A percentile compares a stretch with the other conserved stretches of the same genome.
phyloP scores from a whole-genome alignment of 129 eudicot genomes.

The Arctium minus region DNA sequence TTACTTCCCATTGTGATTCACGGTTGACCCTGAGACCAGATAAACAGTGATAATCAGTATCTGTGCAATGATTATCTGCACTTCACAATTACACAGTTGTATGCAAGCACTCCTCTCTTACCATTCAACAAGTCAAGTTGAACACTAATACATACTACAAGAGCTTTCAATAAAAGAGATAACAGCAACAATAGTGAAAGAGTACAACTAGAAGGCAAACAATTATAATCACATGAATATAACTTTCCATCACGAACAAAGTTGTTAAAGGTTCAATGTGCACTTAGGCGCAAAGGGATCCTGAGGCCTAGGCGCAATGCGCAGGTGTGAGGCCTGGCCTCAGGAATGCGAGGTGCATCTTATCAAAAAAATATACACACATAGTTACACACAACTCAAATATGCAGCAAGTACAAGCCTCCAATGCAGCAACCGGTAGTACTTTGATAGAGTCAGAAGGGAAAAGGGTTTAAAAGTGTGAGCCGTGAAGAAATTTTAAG shows the following conservation, averaged over 20 bases:
- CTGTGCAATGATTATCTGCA: neutral
- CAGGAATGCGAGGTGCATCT: no score
- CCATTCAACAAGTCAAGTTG: neutral
- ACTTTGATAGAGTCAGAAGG: no score
- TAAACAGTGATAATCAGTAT: slow-evolving; percentile 8
- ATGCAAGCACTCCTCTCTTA: neutral
- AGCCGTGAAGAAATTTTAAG: no score
- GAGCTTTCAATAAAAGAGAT: neutral
- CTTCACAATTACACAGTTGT: neutral
- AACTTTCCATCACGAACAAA: neutral
- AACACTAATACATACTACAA: neutral
- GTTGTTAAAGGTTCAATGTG: no score
- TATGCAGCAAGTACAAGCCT: no score
- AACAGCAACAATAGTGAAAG: neutral
- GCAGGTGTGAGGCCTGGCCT: no score
- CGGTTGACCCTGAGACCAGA: slow-evolving; percentile 17
- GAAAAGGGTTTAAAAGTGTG: no score
- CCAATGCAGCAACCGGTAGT: no score
- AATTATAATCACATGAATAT: neutral
- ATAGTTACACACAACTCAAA: no score
- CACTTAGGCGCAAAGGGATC: no score
- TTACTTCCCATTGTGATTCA: slow-evolving; percentile 64
- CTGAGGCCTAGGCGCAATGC: no score
- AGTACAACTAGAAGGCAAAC: neutral
- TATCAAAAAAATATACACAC: no score